These are phyloP conservation scores for Paramyrothecium roridum DNA, from an alignment of 2,329 filamentous ascomycete genomes.

Conservation along the genomic window DNA sequence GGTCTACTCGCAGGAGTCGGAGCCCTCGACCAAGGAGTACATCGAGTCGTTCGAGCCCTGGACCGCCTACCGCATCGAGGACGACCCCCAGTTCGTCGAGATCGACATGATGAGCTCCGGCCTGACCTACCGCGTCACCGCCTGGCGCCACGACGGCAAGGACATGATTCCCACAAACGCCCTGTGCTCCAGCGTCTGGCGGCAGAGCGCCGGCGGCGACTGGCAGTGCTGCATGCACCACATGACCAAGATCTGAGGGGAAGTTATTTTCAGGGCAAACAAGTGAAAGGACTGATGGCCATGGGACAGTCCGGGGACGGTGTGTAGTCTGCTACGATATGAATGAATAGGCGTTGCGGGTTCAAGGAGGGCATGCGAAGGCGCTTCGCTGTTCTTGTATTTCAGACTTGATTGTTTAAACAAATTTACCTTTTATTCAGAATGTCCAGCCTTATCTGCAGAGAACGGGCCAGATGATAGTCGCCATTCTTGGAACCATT, in stretches of 20 bases:
- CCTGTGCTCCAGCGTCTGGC: constrained; percentile 28
- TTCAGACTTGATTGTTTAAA: too few relatives aligned
- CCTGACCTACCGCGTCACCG: constrained; percentile 27
- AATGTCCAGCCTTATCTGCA: too few relatives aligned
- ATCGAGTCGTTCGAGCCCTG: constrained; percentile 30
- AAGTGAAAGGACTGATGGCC: too few relatives aligned
- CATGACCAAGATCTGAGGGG: constrained; percentile 19
- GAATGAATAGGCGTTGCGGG: too few relatives aligned
- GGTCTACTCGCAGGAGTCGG: constrained; percentile 24
- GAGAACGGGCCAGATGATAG: too few relatives aligned
- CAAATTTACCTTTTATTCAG: too few relatives aligned
- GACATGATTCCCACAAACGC: constrained; percentile 29
- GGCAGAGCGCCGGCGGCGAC: constrained; percentile 28
- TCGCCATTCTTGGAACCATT: too few relatives aligned
- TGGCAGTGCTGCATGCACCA: constrained; percentile 31
- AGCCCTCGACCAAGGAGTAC: constrained; percentile 26
- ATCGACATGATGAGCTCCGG: constrained; percentile 32
- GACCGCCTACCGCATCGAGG: constrained; percentile 32
- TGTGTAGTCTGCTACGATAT: too few relatives aligned
- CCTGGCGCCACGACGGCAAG: constrained; percentile 23
- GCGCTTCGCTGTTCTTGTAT: too few relatives aligned
- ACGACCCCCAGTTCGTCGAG: constrained; percentile 31
- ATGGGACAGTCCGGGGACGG: too few relatives aligned
- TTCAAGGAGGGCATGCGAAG: too few relatives aligned
- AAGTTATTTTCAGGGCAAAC: too few relatives aligned